Conservation (phyloP, 129 eudicot genomes). For the Escallonia herrerae region DNA sequence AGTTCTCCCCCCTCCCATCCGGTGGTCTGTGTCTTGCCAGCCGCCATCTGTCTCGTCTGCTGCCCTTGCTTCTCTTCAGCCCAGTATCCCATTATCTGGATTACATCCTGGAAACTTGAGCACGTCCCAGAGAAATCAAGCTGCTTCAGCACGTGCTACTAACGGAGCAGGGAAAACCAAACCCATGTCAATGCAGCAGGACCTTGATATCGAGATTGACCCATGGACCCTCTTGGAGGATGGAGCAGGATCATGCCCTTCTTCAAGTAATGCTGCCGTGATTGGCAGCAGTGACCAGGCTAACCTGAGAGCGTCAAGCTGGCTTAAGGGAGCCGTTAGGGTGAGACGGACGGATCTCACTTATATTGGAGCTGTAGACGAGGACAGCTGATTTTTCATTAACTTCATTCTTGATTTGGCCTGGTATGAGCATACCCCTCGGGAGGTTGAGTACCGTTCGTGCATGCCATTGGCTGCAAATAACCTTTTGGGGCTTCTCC, state of each 20-base stretch:
- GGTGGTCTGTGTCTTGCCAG: constrained; percentile 56
- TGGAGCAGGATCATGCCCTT: constrained; percentile 68
- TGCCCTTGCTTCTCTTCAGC: constrained; percentile 53
- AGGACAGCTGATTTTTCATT: constrained; percentile 63
- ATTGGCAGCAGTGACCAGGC: constrained; percentile 69
- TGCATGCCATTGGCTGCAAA: background rate
- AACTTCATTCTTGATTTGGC: constrained; percentile 6
- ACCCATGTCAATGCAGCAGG: constrained; percentile 39
- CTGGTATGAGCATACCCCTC: constrained; percentile 22
- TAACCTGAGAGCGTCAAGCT: constrained; percentile 69
- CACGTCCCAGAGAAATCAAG: constrained; percentile 27
- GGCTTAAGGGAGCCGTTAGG: constrained; percentile 94
- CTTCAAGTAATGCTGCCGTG: constrained; percentile 52
- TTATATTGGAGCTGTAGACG: constrained; percentile 84
- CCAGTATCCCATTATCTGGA: constrained; percentile 37
- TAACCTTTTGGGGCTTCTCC: constrained; percentile 16
- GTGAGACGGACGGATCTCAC: constrained; percentile 85
- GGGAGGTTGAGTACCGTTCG: constrained; percentile 8
- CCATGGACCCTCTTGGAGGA: constrained; percentile 91
- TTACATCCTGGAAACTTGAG: constrained; percentile 26
- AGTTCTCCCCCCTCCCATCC: constrained; percentile 37
- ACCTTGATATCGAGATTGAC: constrained; percentile 61
- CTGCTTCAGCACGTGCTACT: constrained; percentile 39
- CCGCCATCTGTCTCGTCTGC: constrained; percentile 49
- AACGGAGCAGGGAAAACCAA: constrained; percentile 54